Evolutionary conservation across 2,329 filamentous ascomycete genomes (phyloP).

Genomic region (Tolypocladium paradoxum): DNA sequence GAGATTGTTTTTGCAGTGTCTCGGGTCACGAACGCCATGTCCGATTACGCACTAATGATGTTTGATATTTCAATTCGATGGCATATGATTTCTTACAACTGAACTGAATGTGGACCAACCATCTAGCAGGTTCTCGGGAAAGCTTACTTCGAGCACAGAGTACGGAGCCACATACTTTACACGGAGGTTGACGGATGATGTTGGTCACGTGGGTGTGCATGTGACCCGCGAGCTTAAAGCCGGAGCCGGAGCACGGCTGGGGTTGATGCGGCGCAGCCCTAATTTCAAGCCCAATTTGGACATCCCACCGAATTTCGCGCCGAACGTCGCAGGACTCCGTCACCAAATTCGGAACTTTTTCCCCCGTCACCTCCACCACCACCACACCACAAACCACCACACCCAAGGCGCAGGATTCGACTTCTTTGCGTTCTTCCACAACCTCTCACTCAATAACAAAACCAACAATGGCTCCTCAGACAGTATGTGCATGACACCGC

Average conservation of each 20-base stretch:
- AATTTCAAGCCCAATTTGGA: conserved; percentile 16
- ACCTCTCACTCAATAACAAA: conserved; percentile 9
- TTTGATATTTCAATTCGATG: background rate
- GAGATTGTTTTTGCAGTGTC: background rate
- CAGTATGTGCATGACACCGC: conserved; percentile 79
- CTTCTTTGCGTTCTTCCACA: conserved; percentile 44
- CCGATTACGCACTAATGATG: background rate
- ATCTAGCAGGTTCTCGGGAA: too few relatives aligned
- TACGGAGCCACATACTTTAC: too few relatives aligned
- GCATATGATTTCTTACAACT: background rate
- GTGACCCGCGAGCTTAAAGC: background rate
- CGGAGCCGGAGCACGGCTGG: background rate
- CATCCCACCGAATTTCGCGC: conserved; percentile 16
- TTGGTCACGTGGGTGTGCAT: background rate
- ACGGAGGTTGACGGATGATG: background rate
- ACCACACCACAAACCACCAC: conserved; percentile 8
- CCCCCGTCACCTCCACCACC: conserved; percentile 5
- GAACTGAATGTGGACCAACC: background rate
- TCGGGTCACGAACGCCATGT: background rate
- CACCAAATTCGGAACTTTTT: conserved; percentile 1
- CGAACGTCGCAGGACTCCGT: conserved; percentile 3
- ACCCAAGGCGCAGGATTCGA: conserved; percentile 71
- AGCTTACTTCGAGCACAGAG: background rate
- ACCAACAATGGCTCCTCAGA: conserved; percentile 72
- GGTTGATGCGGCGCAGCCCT: conserved; percentile 20